phyloP scores from a whole-genome alignment of 1,284 basidiomycete genomes.

The Trichosporon sp. region DNA sequence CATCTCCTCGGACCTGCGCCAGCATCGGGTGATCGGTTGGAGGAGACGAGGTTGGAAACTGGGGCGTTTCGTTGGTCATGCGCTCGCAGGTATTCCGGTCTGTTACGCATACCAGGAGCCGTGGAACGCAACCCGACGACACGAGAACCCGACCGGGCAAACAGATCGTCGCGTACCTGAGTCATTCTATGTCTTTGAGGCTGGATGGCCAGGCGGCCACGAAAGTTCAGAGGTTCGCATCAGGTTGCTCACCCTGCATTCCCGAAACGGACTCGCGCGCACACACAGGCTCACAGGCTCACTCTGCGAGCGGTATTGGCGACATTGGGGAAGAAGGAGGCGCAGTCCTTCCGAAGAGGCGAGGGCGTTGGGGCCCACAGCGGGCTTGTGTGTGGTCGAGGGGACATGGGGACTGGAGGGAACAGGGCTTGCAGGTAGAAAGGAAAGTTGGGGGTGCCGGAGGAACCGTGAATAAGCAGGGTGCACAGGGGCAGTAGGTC shows the following conservation, averaged over 20 bases:
- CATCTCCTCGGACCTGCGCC: background rate
- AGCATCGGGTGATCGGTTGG: background rate
- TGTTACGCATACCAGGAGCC: background rate
- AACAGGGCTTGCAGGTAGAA: too few species aligned
- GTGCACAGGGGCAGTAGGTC: background rate
- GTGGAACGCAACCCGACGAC: background rate
- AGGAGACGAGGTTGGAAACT: background rate
- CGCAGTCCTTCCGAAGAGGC: conserved; percentile 6
- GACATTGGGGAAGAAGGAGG: conserved; percentile 13
- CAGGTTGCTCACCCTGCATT: background rate
- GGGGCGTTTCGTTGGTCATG: background rate
- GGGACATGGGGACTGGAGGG: background rate
- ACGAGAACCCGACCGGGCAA: background rate
- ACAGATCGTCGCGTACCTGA: background rate
- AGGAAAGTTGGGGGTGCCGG: background rate
- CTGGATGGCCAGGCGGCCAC: background rate
- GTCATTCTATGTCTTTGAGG: background rate
- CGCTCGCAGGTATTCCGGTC: background rate
- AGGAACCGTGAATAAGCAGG: background rate
- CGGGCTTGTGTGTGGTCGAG: conserved; percentile 1
- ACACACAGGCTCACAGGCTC: background rate
- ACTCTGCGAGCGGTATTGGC: background rate
- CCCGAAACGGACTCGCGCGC: background rate
- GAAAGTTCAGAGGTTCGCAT: background rate
- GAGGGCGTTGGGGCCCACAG: conserved; percentile 1